These are phyloP conservation scores for Ceratobasidium papillatum DNA, from an alignment of 1,284 basidiomycete species.

Conservation along the genomic window DNA sequence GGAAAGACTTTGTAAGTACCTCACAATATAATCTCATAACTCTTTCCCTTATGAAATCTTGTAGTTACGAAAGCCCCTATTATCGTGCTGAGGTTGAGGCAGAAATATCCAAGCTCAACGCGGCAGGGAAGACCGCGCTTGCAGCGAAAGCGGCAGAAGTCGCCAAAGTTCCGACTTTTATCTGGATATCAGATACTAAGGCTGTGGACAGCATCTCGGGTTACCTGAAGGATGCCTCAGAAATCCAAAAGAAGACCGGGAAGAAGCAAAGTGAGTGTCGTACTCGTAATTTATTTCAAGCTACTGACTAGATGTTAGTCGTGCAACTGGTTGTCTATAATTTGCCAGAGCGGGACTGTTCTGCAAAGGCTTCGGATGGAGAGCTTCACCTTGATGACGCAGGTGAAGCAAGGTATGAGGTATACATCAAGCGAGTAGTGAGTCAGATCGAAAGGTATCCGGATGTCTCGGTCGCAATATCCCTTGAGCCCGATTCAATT, in stretches of 20 bases:
- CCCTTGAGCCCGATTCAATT: conserved; percentile 44
- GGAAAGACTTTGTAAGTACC: conserved; percentile 34
- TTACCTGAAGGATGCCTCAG: conserved; percentile 37
- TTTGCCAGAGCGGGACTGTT: conserved; percentile 45
- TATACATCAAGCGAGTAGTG: conserved; percentile 41
- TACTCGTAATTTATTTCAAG: too few relatives aligned
- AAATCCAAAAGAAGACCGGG: conserved; percentile 34
- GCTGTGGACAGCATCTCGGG: conserved; percentile 31
- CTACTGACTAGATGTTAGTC: conserved; percentile 10
- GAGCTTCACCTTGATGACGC: conserved; percentile 39
- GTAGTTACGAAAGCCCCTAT: conserved; percentile 21
- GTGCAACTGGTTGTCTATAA: conserved; percentile 44
- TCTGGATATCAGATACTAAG: conserved; percentile 41
- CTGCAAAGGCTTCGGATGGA: conserved; percentile 43
- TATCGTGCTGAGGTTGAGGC: conserved; percentile 20
- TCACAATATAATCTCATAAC: background rate
- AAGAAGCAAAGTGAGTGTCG: conserved; percentile 34
- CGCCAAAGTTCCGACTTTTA: conserved; percentile 42
- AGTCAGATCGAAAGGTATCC: conserved; percentile 42
- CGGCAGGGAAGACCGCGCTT: conserved; percentile 32
- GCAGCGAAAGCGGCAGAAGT: conserved; percentile 42
- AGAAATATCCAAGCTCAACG: conserved; percentile 33
- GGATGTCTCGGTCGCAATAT: conserved; percentile 42
- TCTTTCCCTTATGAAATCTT: too few relatives aligned
- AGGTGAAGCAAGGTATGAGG: conserved; percentile 43